Evolutionary conservation across 345 rosid genomes (phyloP), one percentile per base, ranked within the genome.

Genomic region (Linum lewisii): DNA sequence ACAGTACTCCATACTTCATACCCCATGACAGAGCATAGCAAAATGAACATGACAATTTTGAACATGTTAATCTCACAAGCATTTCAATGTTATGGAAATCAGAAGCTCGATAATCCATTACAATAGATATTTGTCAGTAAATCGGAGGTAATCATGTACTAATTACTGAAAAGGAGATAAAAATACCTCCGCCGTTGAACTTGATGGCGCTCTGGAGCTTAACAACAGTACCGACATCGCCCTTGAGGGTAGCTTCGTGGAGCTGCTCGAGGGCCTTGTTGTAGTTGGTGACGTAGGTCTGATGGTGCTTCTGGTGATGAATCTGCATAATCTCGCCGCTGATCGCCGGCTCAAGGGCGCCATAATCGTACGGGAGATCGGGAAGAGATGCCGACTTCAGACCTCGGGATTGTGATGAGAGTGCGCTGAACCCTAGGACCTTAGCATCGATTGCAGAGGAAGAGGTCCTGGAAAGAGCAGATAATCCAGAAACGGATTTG

Each of bases 271-370:
- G 84, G 34, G 94, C 81, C 73, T 85, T 89, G 79, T 87, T 93
- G 74, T 77, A 93, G 72, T 93, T 93, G 37, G 97, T 82, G 66
- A 93, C 58, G 59, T 93, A 93, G 57, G 94, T 20, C 73, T 83
- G 91, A 63, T 93, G 99, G 61, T 93, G 99, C 77, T 93, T 93
- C 80, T 87, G 90, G 85, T 93, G 99, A 62, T 93, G 99, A 24
- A 93, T 71, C 80, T 85, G 86, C 99, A 93, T 93, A 24, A 93
- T 93, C 77, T 89, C 95, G 54, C 84, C 99, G 66, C 88, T 83
- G 63, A 93, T 83, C 54, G 78, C 96, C 60, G 99, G 99, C 78
- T 93, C 95, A 74, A 93, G 80, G 0, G 90, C 92, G 20, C 83
- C 75, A 21, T 93, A 93, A 54, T 85, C 99, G 70, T 93, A 93